phyloP scores from a whole-genome alignment of 371 early-diverging fungal genomes.

The Blastocladiella emersonii region DNA sequence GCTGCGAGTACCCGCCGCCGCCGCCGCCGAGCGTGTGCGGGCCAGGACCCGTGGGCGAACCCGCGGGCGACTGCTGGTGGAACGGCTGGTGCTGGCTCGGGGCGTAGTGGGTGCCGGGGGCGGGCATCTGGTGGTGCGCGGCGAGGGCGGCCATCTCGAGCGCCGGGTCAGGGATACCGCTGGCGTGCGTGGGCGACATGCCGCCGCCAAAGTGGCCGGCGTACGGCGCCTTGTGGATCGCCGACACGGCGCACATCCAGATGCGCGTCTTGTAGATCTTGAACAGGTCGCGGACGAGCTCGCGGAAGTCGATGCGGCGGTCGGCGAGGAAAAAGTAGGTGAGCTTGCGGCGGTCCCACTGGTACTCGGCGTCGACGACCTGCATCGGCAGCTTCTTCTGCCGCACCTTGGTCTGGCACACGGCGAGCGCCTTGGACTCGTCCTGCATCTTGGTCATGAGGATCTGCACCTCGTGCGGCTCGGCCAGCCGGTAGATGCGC shows the following conservation, averaged over 20 bases:
- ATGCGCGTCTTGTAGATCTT: slow-evolving; percentile 93
- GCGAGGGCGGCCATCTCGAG: no score
- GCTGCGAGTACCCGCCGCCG: no score
- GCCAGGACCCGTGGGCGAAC: no score
- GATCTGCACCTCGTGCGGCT: slow-evolving; percentile 54
- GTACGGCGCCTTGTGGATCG: background rate
- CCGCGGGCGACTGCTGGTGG: no score
- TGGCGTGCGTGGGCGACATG: no score
- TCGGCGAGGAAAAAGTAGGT: slow-evolving; percentile 93
- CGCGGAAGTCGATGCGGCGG: slow-evolving; percentile 93
- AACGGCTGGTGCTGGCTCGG: no score
- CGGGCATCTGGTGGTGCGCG: no score
- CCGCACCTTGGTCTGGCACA: slow-evolving; percentile 75
- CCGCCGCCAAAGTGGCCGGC: no score
- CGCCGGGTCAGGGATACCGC: no score
- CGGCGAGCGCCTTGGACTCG: slow-evolving; percentile 68
- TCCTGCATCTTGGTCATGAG: slow-evolving; percentile 62
- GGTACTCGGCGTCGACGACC: slow-evolving; percentile 92
- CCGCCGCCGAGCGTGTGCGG: no score
- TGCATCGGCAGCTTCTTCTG: slow-evolving; percentile 83
- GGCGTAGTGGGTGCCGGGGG: no score
- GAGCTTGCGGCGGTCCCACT: slow-evolving; percentile 93
- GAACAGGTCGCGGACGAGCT: slow-evolving; percentile 94
- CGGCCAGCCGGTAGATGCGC: slow-evolving; percentile 72
- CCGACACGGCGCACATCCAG: background rate